Evolutionary conservation across 129 eudicot species (phyloP).

Genomic region (Chrysanthemum makinoi): DNA sequence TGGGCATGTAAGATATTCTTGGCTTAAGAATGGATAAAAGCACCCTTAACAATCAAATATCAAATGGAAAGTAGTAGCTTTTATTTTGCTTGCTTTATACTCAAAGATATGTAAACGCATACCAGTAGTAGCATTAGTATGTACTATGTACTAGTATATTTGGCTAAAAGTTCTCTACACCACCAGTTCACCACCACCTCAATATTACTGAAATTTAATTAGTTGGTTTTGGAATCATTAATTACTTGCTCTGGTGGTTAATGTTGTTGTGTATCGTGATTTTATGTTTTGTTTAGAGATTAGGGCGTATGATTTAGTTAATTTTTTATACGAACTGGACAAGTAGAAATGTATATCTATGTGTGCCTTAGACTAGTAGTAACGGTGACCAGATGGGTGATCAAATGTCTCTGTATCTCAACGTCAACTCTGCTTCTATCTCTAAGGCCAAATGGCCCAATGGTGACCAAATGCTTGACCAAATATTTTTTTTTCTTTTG

Average conservation of each 20-base stretch:
- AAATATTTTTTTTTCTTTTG: too few species aligned
- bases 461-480: too few species aligned
- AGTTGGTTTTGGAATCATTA: constrained; percentile 14
- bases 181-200: background rate
- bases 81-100: constrained; percentile 54
- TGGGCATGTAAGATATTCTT: constrained; percentile 45
- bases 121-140: constrained; percentile 10
- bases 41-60: constrained; percentile 22
- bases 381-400: too few species aligned
- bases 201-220: background rate
- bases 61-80: constrained; percentile 25
- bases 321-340: too few species aligned
- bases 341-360: too few species aligned
- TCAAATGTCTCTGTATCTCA: too few species aligned
- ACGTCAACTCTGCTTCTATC: too few species aligned
- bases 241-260: constrained; percentile 6
- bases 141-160: background rate
- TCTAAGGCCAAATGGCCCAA: too few species aligned
- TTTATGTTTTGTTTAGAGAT: background rate
- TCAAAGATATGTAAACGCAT: constrained; percentile 31
- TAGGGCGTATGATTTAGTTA: too few species aligned
- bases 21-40: constrained; percentile 43
- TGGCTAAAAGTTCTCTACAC: constrained; percentile 5
- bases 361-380: too few species aligned
- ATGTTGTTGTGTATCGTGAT: background rate